Evolutionary conservation across 257 asterid species (phyloP).

Genomic region (Linderniella brevidens): DNA sequence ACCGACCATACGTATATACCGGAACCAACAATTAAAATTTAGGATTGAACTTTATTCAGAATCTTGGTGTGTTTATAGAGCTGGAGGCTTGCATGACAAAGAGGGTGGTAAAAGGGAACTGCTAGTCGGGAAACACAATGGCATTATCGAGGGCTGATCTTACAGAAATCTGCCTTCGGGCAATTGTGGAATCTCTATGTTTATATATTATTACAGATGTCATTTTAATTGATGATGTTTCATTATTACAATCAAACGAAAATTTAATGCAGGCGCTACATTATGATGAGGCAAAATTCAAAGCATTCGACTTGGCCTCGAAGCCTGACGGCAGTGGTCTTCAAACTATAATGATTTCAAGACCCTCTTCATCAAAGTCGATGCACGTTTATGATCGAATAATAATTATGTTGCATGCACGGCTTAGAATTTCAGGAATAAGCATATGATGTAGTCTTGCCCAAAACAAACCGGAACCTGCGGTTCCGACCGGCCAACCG

Average conservation of each 20-base stretch:
- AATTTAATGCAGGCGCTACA: constrained; percentile 41
- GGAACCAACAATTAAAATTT: too few species aligned
- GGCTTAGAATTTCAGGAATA: too few species aligned
- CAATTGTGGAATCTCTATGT: constrained; percentile 4
- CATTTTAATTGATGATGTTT: constrained; percentile 2
- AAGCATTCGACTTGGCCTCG: constrained; percentile 81
- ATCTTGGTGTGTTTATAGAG: constrained; percentile 29
- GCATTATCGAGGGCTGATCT: constrained; percentile 72
- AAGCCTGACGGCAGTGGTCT: constrained; percentile 76
- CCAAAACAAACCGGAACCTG: too few species aligned
- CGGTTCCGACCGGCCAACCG: too few species aligned
- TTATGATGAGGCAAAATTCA: constrained; percentile 67
- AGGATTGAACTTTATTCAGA: too few species aligned
- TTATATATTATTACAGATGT: not conserved
- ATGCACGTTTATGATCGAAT: constrained; percentile 59
- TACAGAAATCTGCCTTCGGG: constrained; percentile 91
- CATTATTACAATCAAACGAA: constrained; percentile 4
- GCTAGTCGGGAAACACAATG: constrained; percentile 61
- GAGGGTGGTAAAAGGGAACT: constrained; percentile 84
- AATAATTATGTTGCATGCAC: too few species aligned
- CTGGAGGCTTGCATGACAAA: constrained; percentile 90
- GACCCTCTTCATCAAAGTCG: constrained; percentile 60
- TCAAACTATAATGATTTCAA: constrained; percentile 70
- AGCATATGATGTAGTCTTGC: too few species aligned
- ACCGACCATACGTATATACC: too few species aligned